Evolutionary conservation across 2,329 filamentous ascomycete genomes (phyloP), one percentile per base, ranked within the genome.

Genomic region (Paramyrothecium sp.): DNA sequence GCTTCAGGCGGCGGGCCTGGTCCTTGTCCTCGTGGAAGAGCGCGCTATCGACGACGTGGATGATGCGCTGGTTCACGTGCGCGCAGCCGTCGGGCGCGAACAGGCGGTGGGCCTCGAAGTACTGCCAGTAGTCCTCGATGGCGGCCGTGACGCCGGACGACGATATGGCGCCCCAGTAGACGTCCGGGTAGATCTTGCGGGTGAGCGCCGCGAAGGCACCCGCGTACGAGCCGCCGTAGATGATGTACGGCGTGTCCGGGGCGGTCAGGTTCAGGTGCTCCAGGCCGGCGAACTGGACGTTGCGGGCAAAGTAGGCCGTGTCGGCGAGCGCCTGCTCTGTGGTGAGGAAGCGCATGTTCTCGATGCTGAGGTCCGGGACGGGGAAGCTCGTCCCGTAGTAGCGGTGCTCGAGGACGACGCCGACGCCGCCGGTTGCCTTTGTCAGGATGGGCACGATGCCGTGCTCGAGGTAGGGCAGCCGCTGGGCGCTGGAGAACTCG

Each of bases 321-420:
- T 96, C 92, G 8, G 91, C 91, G 44, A 96, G 70, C 0, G 91
- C 87, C 71, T 96, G 92, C 64, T 93, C 89, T 0, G 91, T 95
- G 1, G 90, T 89, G 66, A 96, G 76, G 77, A 95, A 96, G 3
- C 92, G 87, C 61, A 96, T 74, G 64, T 84, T 93, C 68, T 89
- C 76, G 0, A 85, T 88, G 63, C 73, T 79, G 47, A 94, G 78
- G 65, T 93, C 82, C 1, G 79, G 70, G 0, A 84, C 83, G 0
- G 91, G 91, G 55, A 88, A 87, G 69, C 89, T 93, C 13, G 80
- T 81, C 56, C 92, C 92, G 68, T 96, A 96, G 78, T 96, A 96
- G 30, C 92, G 85, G 68, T 96, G 92, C 75, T 96, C 92, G 3
- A 96, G 81, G 51, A 96, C 83, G 2, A 96, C 89, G 3, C 88